Conservation (phyloP, 176 grass and related monocot genomes). For the Miscanthus lutarioriparius region DNA sequence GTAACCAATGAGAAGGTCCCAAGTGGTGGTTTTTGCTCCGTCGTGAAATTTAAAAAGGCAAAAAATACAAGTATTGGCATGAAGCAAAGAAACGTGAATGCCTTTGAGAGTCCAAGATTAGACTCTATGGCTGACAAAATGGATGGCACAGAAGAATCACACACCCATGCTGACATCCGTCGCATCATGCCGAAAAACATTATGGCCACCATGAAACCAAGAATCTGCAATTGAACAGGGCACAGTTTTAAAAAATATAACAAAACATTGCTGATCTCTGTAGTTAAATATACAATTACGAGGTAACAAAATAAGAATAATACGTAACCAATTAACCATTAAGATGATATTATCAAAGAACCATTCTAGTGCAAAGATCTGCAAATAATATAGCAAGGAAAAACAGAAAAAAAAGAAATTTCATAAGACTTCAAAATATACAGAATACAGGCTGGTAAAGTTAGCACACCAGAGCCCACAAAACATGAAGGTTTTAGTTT, state of each 20-base stretch:
- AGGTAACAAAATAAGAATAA: conserved; percentile 11
- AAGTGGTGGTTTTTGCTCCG: conserved; percentile 52
- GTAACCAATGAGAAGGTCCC: conserved; percentile 65
- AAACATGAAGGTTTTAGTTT: neutral
- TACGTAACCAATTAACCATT: neutral
- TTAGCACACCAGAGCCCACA: neutral
- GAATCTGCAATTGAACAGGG: conserved; percentile 66
- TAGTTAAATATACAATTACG: conserved; percentile 3
- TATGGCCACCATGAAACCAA: conserved; percentile 80
- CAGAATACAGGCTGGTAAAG: neutral
- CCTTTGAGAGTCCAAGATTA: conserved; percentile 69
- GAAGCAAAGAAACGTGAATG: conserved; percentile 62
- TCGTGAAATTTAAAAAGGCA: conserved; percentile 43
- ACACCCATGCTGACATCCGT: conserved; percentile 81
- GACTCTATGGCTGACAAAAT: conserved; percentile 77
- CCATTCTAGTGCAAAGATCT: neutral
- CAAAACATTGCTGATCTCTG: neutral
- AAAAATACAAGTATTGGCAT: conserved; percentile 65
- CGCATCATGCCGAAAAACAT: conserved; percentile 87
- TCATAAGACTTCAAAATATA: neutral
- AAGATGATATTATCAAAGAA: conserved; percentile 3
- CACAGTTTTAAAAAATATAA: neutral
- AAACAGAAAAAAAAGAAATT: neutral
- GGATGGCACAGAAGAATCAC: conserved; percentile 79
- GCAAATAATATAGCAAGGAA: conserved; percentile 19